Base-by-base conservation (phyloP, 2,329 filamentous ascomycete genomes). In the Penicillium expansum region DNA sequence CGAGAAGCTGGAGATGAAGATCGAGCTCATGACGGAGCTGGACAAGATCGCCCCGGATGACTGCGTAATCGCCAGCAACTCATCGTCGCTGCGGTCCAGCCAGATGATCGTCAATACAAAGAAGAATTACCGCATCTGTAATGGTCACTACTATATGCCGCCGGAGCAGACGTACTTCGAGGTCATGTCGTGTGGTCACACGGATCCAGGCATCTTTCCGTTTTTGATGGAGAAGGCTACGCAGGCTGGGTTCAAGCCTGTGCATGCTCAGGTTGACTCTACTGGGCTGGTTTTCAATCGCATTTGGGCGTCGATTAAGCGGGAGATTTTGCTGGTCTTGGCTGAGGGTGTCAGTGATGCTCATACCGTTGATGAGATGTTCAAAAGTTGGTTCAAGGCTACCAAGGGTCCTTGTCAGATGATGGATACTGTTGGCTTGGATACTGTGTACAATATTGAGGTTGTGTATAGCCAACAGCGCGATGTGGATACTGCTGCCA, bases 371-470 rank as follows among this genome's bases (percentile, higher is more conserved):
- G 62, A 66, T 57, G 57, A 58, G 2, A 66, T 66, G 59, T 64
- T 64, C 30, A 62, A 52, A 50, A 55, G 58, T 11, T 66, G 62
- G 60, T 64, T 66, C 44, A 39, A 58, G 22, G 62, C 61, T 11
- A 29, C 30, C 8, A 66, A 64, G 38, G 62, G 63, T 8, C 62
- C 62, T 29, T 66, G 62, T 41, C 30, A 50, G 54, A 66, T 63
- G 60, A 64, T 64, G 63, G 62, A 66, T 55, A 59, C 57, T 11
- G 63, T 65, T n/a, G 62, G 62, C 1, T 53, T 64, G 55, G 63
- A 65, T 51, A 66, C 60, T 16, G 62, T 66, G 48, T 63, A 60
- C 58, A 61, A 61, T 56, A 61, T 66, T 37, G 62, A 66, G 39
- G 48, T 45, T 48, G 48, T 66, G 2, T 64, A 63, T 52, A 32